Evolutionary conservation across 1,284 basidiomycete genomes (phyloP), one percentile per base, ranked within the genome.

Genomic region (Rhodotorula mucilaginosa): DNA sequence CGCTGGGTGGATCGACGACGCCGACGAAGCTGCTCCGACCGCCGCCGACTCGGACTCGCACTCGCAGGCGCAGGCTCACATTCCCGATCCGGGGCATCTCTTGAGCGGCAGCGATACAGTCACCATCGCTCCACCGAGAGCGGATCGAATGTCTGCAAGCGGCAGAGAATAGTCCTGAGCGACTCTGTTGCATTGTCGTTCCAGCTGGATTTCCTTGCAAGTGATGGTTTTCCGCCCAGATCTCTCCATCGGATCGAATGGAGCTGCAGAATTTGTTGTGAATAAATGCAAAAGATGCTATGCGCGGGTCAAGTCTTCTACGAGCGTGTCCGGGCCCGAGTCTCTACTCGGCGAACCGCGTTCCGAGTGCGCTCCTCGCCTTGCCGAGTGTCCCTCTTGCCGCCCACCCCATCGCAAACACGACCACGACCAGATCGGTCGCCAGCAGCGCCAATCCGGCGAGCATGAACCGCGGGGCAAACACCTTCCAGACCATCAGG

Each of bases 401-500:
- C 3, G 65, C 71, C 75, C 75, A 75, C 16, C 23, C 61, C 65
- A 76, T 67, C 5, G 69, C 67, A 3, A 59, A 39, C 18, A 64
- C 23, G 15, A 75, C 46, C 7, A 76, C 23, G 19, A 46, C 68
- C 3, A 71, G 23, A 31, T 76, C 73, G 13, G 63, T 64, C 16
- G 63, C 69, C 10, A 75, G 21, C 21, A 76, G 56, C 44, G 60
- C 65, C 5, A 76, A 39, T 1, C 64, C 75, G 8, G 63, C 69
- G 12, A 75, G 51, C 75, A 76, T 95, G 80, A 95, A 96, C 70
- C 95, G 84, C 64, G 97, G 97, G 46, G 94, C 94, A 80, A 98
- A 99, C 8, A 97, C 89, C 82, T 98, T 98, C 93, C 96, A 99
- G 51, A 98, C 93, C 95, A 99, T 98, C 76, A 99, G 81, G 81